Percentiles rank a stretch among this genome's conserved stretches.
phyloP scores from a whole-genome alignment of 306 rosid genomes.

The Vigna hirtella region DNA sequence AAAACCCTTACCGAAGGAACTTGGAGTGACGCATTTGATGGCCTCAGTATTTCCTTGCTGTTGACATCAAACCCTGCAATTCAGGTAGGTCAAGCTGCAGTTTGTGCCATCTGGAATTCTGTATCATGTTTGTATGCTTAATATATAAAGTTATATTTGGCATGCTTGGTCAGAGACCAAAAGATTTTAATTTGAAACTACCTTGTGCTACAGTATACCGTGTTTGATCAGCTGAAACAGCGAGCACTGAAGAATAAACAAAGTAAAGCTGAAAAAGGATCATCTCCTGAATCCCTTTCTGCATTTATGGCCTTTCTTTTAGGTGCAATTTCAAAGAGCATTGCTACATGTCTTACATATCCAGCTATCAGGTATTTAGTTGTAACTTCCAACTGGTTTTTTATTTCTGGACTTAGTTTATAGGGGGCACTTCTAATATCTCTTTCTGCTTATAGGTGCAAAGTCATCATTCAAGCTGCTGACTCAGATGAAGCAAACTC shows the following conservation, averaged over 20 bases:
- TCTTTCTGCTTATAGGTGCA: slow-evolving; percentile 70
- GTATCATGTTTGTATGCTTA: slow-evolving; percentile 8
- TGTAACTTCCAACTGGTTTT: slow-evolving; percentile 38
- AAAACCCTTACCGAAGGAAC: slow-evolving; percentile 86
- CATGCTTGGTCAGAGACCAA: slow-evolving; percentile 35
- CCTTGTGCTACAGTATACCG: slow-evolving; percentile 74
- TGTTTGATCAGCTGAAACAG: slow-evolving; percentile 93
- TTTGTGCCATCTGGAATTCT: slow-evolving; percentile 1
- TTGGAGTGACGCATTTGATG: slow-evolving; percentile 95
- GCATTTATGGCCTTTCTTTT: slow-evolving; percentile 82
- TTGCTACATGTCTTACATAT: slow-evolving; percentile 88
- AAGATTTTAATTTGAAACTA: slow-evolving; percentile 42
- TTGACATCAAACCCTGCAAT: slow-evolving; percentile 96
- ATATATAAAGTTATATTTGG: slow-evolving; percentile 23
- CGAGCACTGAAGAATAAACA: slow-evolving; percentile 59
- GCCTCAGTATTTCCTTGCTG: slow-evolving; percentile 89
- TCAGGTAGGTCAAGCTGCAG: slow-evolving; percentile 64
- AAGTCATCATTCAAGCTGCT: slow-evolving; percentile 98
- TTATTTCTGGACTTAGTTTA: slow-evolving; percentile 37
- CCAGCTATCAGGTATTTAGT: slow-evolving; percentile 88
- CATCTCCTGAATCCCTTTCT: slow-evolving; percentile 73
- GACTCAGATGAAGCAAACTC: slow-evolving; percentile 58
- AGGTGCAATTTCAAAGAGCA: slow-evolving; percentile 90
- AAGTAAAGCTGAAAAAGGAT: slow-evolving; percentile 49
- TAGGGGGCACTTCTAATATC: slow-evolving; percentile 27